Conservation (phyloP, 176 grass and related monocot genomes). For the Puya raimondii region DNA sequence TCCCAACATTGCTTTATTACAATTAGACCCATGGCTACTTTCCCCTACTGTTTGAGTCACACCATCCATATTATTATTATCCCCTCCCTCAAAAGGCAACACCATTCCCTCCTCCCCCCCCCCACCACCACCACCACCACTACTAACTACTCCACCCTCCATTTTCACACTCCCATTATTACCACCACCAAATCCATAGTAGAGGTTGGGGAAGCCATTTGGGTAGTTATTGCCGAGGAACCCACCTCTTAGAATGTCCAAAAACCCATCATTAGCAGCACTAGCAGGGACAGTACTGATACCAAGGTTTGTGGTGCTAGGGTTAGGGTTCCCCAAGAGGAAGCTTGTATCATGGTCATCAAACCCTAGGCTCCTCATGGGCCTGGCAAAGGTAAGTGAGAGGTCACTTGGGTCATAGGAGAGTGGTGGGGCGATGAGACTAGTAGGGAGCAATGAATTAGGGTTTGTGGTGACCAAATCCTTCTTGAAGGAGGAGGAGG, state of each 20-base stretch:
- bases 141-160: too few species aligned
- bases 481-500: not conserved
- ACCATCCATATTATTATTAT: not conserved
- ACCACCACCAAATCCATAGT: constrained; percentile 11
- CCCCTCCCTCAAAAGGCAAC: not conserved
- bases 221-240: not conserved
- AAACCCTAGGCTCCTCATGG: not conserved
- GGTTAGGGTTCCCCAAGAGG: not conserved
- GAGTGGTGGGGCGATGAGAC: not conserved
- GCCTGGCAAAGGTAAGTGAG: constrained; percentile 13
- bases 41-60: not conserved
- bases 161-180: not conserved
- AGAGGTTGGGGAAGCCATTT: constrained; percentile 3
- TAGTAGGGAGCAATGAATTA: not conserved
- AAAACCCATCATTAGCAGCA: not conserved
- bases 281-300: not conserved
- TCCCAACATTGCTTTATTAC: constrained; percentile 1
- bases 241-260: constrained; percentile 13
- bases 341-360: not conserved
- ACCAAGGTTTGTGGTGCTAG: not conserved
- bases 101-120: not conserved
- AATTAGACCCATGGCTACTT: constrained; percentile 6
- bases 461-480: not conserved
- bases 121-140: not conserved
- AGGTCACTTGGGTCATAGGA: constrained; percentile 17